Percentiles rank a stretch among this genome's conserved stretches.
Evolutionary conservation across 2,329 filamentous ascomycete genomes (phyloP).

Genomic region (Emericellopsis cladophorae): DNA sequence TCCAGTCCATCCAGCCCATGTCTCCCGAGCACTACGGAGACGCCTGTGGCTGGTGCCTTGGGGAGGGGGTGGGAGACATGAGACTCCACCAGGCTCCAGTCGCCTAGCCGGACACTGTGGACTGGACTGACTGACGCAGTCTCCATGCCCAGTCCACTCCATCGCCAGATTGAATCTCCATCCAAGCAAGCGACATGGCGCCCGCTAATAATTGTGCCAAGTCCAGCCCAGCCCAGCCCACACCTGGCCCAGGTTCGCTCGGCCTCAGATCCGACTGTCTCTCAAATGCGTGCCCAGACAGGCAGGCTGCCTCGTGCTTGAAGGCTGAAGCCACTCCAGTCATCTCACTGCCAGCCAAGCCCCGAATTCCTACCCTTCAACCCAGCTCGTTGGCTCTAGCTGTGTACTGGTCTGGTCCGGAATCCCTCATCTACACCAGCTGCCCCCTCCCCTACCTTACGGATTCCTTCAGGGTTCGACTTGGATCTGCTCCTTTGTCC

Average conservation of each 20-base stretch:
- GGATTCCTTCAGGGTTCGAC: not conserved
- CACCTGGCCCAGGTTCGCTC: not conserved
- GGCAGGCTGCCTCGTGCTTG: too few species aligned
- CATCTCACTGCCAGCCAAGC: not conserved
- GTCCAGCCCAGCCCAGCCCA: not conserved
- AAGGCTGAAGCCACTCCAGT: too few species aligned
- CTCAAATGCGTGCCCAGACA: not conserved
- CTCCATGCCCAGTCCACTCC: not conserved
- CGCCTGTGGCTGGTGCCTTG: too few species aligned
- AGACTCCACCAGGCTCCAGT: not conserved
- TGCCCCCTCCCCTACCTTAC: not conserved
- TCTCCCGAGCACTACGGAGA: too few species aligned
- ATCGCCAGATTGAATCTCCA: not conserved
- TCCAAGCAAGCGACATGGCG: not conserved
- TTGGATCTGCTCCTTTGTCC: not conserved
- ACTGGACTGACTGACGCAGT: not conserved
- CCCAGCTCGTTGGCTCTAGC: not conserved
- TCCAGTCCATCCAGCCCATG: too few species aligned
- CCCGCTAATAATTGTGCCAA: too few species aligned
- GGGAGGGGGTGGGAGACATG: not conserved
- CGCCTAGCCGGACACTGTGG: not conserved
- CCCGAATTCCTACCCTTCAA: constrained; percentile 1
- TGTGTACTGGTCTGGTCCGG: not conserved
- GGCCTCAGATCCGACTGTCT: not conserved
- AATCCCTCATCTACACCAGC: not conserved